A percentile compares a stretch with the other conserved stretches of the same genome.
Conservation (phyloP, 2,329 filamentous ascomycete species). For the Colletotrichum orchidophilum region DNA sequence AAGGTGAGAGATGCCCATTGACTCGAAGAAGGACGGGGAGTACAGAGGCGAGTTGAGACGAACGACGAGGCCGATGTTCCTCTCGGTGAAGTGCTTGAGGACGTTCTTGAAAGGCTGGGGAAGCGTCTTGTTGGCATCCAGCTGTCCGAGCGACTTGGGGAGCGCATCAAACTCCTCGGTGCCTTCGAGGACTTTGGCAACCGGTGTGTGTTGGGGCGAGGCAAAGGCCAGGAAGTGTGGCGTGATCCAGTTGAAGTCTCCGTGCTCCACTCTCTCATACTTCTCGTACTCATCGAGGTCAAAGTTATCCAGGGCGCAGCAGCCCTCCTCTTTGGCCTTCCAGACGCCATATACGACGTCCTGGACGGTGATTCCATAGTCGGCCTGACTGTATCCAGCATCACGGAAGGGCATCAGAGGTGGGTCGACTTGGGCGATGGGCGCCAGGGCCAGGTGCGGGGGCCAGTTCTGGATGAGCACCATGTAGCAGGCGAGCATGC, state of each 20-base stretch:
- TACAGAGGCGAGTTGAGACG: slow-evolving; percentile 96
- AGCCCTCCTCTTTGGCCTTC: slow-evolving; percentile 96
- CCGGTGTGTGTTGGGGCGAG: slow-evolving; percentile 86
- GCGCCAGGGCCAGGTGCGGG: slow-evolving; percentile 92
- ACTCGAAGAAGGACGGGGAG: slow-evolving; percentile 96
- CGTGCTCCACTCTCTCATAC: slow-evolving; percentile 95
- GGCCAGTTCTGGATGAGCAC: slow-evolving; percentile 98
- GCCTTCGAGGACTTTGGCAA: slow-evolving; percentile 74
- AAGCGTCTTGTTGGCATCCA: slow-evolving; percentile 75
- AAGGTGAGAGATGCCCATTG: slow-evolving; percentile 91
- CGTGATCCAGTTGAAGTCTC: slow-evolving; percentile 99
- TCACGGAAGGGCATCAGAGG: slow-evolving; percentile 99
- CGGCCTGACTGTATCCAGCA: slow-evolving; percentile 97
- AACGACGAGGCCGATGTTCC: slow-evolving; percentile 92
- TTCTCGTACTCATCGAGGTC: slow-evolving; percentile 97
- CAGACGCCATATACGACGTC: slow-evolving; percentile 98
- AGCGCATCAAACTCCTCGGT: slow-evolving; percentile 79
- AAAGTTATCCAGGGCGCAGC: slow-evolving; percentile 92
- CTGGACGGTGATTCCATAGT: slow-evolving; percentile 95
- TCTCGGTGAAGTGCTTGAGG: slow-evolving; percentile 84
- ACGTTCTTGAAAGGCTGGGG: slow-evolving; percentile 96
- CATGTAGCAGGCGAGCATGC: slow-evolving; percentile 97
- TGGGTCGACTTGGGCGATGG: slow-evolving; percentile 95
- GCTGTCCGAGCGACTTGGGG: slow-evolving; percentile 78
- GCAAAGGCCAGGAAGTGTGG: slow-evolving; percentile 96